Percentiles rank a stretch among this genome's conserved stretches.
phyloP scores from a whole-genome alignment of 305 asterid genomes.

The Fraxinus sp. region DNA sequence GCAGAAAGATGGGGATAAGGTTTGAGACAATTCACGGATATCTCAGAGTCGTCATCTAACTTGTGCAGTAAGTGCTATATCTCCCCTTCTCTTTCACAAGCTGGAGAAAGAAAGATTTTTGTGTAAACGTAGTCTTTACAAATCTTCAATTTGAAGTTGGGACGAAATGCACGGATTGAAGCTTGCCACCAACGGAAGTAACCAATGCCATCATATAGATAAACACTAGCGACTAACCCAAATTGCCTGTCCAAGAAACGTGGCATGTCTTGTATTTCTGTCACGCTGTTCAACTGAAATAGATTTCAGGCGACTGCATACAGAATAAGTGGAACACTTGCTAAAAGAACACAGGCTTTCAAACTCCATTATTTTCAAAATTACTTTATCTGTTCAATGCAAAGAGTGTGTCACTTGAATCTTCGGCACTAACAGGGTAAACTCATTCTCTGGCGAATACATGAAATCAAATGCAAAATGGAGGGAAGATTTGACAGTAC shows the following conservation, averaged over 20 bases:
- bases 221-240: not conserved
- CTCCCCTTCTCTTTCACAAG: not conserved
- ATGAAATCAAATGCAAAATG: not conserved
- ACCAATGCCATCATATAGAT: not conserved
- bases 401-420: not conserved
- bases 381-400: not conserved
- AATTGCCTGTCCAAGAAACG: not conserved
- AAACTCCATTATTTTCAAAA: not conserved
- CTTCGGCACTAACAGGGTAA: not conserved
- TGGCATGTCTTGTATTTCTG: not conserved
- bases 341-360: not conserved
- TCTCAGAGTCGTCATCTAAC: not conserved
- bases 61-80: not conserved
- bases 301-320: not conserved
- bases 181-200: not conserved
- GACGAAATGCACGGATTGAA: not conserved
- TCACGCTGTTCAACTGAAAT: not conserved
- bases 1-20: not conserved
- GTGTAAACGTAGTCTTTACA: no score
- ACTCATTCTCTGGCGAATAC: not conserved
- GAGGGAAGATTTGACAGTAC: not conserved
- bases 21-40: not conserved
- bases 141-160: not conserved
- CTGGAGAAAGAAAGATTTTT: not conserved
- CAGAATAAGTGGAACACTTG: not conserved